These are phyloP conservation scores for Quercus suber DNA, from an alignment of 306 rosid genomes.

Conservation along the genomic window DNA sequence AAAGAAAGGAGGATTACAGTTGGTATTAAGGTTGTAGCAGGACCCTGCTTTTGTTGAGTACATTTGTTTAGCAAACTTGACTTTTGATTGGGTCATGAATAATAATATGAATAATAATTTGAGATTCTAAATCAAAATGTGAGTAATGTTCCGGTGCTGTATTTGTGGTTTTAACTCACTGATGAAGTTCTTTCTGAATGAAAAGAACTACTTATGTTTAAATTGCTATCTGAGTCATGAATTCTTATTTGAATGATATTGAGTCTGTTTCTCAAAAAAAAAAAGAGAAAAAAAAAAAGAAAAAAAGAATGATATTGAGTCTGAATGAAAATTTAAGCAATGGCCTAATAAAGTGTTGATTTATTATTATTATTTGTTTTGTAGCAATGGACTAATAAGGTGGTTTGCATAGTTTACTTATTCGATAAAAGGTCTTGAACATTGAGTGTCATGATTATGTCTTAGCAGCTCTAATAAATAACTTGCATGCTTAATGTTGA, in stretches of 20 bases:
- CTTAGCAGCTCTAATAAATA: not conserved
- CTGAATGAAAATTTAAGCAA: not conserved
- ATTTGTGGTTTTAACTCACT: not conserved
- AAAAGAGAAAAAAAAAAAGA: rapidly evolving
- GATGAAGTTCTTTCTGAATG: not conserved
- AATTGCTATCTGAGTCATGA: not conserved
- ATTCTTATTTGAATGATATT: not conserved
- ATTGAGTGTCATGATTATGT: not conserved
- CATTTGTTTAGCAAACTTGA: not conserved
- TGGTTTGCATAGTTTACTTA: too few species aligned
- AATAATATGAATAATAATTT: not conserved
- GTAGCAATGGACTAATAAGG: not conserved
- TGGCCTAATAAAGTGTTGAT: not conserved
- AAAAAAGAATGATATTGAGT: not conserved
- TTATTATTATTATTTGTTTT: not conserved
- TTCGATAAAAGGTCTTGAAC: not conserved
- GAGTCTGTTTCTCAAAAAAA: not conserved
- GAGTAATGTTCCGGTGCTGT: not conserved
- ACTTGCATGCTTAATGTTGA: not conserved
- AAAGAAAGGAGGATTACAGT: conserved; percentile 12
- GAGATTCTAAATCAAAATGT: not conserved
- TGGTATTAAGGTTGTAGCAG: not conserved
- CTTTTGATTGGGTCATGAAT: not conserved
- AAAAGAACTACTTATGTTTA: not conserved
- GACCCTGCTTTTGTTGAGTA: not conserved